Base-by-base conservation (phyloP, 305 asterid species). In the Rubia balearica region DNA sequence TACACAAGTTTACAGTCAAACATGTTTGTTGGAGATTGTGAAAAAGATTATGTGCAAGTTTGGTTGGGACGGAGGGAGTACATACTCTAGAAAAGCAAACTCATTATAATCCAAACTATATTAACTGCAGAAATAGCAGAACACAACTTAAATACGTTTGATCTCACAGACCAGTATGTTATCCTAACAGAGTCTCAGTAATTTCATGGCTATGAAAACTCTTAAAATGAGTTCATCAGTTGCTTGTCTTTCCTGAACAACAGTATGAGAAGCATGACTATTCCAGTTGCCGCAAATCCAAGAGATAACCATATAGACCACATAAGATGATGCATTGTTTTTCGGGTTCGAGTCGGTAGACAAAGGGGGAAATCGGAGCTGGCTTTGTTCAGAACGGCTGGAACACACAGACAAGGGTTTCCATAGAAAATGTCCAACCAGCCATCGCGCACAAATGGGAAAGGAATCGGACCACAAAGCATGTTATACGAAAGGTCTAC, bases 401-500 rank as follows among this genome's bases (percentile, higher is more conserved):
- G 90, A 22, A 88, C n/a, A 67, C 98, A 90, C 3, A 92, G 94
- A 21, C 66, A 69, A 1, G 89, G 90, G 51, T 93, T 93, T 53
- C 89, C 91, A 1, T 82, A 70, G 64, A 87, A 92, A 69, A 89
- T 83, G 76, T 90, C 96, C 73, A 89, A 67, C 70, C 82, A 65
- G 7, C 96, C 96, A 13, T 85, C 90, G 62, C 73, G 80, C 30
- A 87, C 7, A 69, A 89, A 90, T 9, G 85, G 14, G 22, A 68
- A 17, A 13, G 98, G 98, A 38, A 90, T 84, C 5, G 82, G 84
- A 61, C 98, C 98, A 0, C 96, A 85, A 45, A 92, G 91, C 30
- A 70, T 76, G 42, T 92, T 92, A 76, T 84, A 74, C 16, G 97
- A 92, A 65, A 92, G 85, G 76, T 92, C 86, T 72, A 92, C 67